Evolutionary conservation across 345 rosid genomes (phyloP), one percentile per base, ranked within the genome.

Genomic region (Chamaenerion angustifolium): DNA sequence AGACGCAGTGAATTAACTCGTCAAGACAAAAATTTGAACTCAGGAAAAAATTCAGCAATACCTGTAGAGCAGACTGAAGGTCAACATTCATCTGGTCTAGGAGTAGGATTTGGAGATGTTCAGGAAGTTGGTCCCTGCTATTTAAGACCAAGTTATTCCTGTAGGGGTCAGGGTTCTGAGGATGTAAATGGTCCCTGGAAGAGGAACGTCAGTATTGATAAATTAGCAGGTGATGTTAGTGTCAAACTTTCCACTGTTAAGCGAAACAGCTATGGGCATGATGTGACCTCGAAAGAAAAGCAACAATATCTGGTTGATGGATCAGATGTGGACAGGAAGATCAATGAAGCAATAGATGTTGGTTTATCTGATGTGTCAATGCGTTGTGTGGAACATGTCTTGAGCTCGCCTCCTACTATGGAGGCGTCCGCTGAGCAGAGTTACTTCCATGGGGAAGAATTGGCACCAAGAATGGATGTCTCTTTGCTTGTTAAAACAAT

Each of bases 401-500:
- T 65, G 37, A 23, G 51, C 49, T 63, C 69, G 5, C 74, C 80
- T 49, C 63, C 76, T 63, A 55, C 56, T 13, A 72, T 68, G 48
- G 58, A 16, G 70, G 51, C 48, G 50, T 45, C 70, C 40, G 6
- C 68, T 3, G 52, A 57, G 61, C 55, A 49, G 55, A 51, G 48
- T 27, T 43, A 63, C 41, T 57, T 62, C 45, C 41, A 19, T 47
- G 58, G 48, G 21, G 62, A 60, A 53, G 60, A 58, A 41, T 45
- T 64, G 46, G 50, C 53, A 16, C 61, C 73, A 15, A 67, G 61
- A 63, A 54, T 57, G 17, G 54, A 67, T 67, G 65, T 66, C 40
- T 64, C 35, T 11, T 49, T 57, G 13, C 62, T 83, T 47, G 65
- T 83, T 63, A 63, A 66, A 57, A 68, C 88, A 40, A 61, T 81